phyloP scores from a whole-genome alignment of 208 protist species.

The Leishmania turanica region DNA sequence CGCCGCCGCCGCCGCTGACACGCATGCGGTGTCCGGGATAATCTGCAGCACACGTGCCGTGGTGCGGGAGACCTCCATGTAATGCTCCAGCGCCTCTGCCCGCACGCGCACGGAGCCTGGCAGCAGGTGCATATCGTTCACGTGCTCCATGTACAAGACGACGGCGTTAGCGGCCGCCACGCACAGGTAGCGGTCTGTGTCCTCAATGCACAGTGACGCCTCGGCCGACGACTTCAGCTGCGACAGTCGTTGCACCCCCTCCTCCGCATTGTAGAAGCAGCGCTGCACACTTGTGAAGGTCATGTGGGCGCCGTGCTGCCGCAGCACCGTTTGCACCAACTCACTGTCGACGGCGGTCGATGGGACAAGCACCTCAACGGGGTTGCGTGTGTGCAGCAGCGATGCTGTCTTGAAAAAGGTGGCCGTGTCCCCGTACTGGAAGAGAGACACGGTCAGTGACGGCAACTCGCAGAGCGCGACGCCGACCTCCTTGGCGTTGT shows the following conservation, averaged over 20 bases:
- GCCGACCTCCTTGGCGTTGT: slow-evolving; percentile 71
- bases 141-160: slow-evolving; percentile 71
- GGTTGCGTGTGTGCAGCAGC: slow-evolving; percentile 69
- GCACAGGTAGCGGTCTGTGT: slow-evolving; percentile 83
- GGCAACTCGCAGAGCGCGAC: slow-evolving; percentile 69
- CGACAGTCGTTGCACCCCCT: slow-evolving; percentile 57
- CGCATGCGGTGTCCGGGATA: slow-evolving; percentile 26
- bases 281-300: slow-evolving; percentile 82
- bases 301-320: slow-evolving; percentile 52
- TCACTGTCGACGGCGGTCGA: slow-evolving; percentile 52
- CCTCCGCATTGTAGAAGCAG: slow-evolving; percentile 69
- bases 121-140: slow-evolving; percentile 70
- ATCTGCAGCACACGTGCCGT: slow-evolving; percentile 72
- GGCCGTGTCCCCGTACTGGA: slow-evolving; percentile 79
- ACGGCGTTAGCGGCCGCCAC: slow-evolving; percentile 79
- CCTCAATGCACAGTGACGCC: slow-evolving; percentile 37
- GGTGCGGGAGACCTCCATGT: slow-evolving; percentile 60
- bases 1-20: not conserved
- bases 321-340: slow-evolving; percentile 64
- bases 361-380: slow-evolving; percentile 77
- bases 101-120: slow-evolving; percentile 69
- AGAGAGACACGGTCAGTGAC: slow-evolving; percentile 61
- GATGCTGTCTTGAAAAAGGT: slow-evolving; percentile 72
- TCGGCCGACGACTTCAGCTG: slow-evolving; percentile 54
- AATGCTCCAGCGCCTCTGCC: slow-evolving; percentile 72